Evolutionary conservation across 768 basidiomycete species (phyloP).

Genomic region (Lentinula raphanica): DNA sequence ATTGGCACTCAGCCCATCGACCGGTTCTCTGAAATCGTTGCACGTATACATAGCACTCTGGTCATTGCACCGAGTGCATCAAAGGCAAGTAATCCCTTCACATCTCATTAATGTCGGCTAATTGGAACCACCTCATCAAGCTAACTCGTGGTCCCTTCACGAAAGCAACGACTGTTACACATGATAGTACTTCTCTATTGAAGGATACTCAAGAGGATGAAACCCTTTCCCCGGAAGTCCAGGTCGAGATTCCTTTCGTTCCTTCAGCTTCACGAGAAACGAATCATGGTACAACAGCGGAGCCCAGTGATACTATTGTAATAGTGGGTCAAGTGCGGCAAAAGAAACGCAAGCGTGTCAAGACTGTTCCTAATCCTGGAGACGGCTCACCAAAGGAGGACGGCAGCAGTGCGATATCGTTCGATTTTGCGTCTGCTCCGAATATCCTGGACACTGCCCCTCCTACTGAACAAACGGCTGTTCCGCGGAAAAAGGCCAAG

Average conservation of each 20-base stretch:
- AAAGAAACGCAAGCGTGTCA: slow-evolving; percentile 36
- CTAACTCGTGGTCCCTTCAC: not conserved
- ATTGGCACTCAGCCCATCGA: not conserved
- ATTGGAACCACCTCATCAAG: not conserved
- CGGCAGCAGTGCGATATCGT: slow-evolving; percentile 36
- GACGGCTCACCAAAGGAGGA: slow-evolving; percentile 12
- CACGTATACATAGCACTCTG: slow-evolving; percentile 64
- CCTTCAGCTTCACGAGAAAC: slow-evolving; percentile 55
- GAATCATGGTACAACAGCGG: slow-evolving; percentile 12
- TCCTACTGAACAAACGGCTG: slow-evolving; percentile 30
- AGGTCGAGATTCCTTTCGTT: slow-evolving; percentile 74
- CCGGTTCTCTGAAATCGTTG: slow-evolving; percentile 49
- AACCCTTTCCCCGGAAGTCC: slow-evolving; percentile 22
- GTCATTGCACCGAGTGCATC: slow-evolving; percentile 44
- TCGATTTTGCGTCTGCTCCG: slow-evolving; percentile 64
- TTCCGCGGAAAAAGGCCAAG: slow-evolving; percentile 41
- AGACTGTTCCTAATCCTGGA: slow-evolving; percentile 14
- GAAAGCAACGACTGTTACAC: not conserved
- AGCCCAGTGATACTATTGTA: slow-evolving; percentile 54
- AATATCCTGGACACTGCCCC: slow-evolving; percentile 67
- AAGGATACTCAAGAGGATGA: slow-evolving; percentile 12
- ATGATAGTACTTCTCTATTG: not conserved
- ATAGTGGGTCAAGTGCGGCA: slow-evolving; percentile 61
- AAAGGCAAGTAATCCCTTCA: not conserved
- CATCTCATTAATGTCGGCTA: not conserved